Evolutionary conservation across 1,284 basidiomycete genomes (phyloP).

Genomic region (Austroboletus niveus): DNA sequence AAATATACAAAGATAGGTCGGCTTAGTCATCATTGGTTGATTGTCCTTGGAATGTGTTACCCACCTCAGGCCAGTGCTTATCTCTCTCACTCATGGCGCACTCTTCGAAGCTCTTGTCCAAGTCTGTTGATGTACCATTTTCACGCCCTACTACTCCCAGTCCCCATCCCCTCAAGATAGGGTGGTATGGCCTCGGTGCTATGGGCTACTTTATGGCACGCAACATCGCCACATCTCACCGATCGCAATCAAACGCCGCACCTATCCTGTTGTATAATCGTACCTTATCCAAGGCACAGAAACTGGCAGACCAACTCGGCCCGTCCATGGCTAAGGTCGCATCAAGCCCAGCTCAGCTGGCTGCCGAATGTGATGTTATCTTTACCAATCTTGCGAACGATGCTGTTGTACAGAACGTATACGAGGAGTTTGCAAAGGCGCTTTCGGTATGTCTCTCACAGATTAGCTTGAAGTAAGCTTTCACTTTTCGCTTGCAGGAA

Average conservation of each 20-base stretch:
- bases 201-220: conserved; percentile 76
- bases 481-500: conserved; percentile 31
- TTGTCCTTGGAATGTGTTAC: neutral
- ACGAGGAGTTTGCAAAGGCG: conserved; percentile 59
- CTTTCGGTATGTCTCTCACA: conserved; percentile 38
- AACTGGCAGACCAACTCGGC: conserved; percentile 55
- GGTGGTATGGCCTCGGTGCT: conserved; percentile 64
- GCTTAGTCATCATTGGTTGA: no score
- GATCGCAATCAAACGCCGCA: conserved; percentile 35
- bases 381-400: conserved; percentile 78
- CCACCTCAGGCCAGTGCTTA: neutral
- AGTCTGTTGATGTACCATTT: conserved; percentile 45
- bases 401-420: conserved; percentile 68
- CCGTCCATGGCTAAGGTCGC: conserved; percentile 48
- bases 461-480: conserved; percentile 1
- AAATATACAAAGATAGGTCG: no score
- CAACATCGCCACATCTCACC: conserved; percentile 63
- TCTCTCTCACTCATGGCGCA: conserved; percentile 7
- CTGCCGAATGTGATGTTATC: conserved; percentile 72
- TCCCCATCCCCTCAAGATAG: conserved; percentile 42
- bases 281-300: conserved; percentile 54
- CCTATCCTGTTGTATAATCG: conserved; percentile 73
- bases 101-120: conserved; percentile 1
- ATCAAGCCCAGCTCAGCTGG: conserved; percentile 55
- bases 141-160: conserved; percentile 56